A percentile compares a stretch with the other conserved stretches of the same genome.
These are phyloP conservation scores for Pythium sp. DNA, from an alignment of 352 stramenopile genomes.

Conservation along the genomic window DNA sequence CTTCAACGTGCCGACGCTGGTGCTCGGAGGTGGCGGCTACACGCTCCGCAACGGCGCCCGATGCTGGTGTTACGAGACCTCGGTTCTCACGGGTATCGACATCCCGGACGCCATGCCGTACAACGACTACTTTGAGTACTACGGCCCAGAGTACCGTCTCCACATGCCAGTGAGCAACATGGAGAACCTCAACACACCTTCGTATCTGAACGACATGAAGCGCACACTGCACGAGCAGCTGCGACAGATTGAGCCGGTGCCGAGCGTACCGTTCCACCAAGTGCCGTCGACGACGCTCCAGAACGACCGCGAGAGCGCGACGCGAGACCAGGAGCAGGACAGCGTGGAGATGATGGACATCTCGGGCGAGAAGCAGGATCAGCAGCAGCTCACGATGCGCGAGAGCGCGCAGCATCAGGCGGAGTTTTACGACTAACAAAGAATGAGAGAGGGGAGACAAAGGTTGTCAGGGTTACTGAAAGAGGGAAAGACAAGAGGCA, in stretches of 20 bases:
- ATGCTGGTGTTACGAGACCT: slow-evolving; percentile 94
- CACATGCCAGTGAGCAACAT: slow-evolving; percentile 96
- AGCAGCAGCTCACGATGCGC: slow-evolving; percentile 47
- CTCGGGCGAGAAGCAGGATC: slow-evolving; percentile 53
- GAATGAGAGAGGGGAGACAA: not conserved
- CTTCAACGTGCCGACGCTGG: slow-evolving; percentile 96
- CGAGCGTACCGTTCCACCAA: slow-evolving; percentile 94
- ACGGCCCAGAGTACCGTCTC: slow-evolving; percentile 96
- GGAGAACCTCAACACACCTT: slow-evolving; percentile 96
- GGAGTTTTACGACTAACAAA: slow-evolving; percentile 79
- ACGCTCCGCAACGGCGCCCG: slow-evolving; percentile 97
- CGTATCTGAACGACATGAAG: slow-evolving; percentile 90
- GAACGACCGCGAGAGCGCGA: slow-evolving; percentile 45
- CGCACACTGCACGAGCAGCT: slow-evolving; percentile 94
- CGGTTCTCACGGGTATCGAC: slow-evolving; percentile 91
- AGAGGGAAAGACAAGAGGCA: not conserved
- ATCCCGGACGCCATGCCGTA: slow-evolving; percentile 96
- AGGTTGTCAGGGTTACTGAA: not conserved
- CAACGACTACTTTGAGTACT: slow-evolving; percentile 99
- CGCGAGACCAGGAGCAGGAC: slow-evolving; percentile 58
- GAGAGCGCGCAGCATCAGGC: slow-evolving; percentile 54
- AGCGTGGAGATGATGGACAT: slow-evolving; percentile 67
- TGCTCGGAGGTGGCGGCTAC: slow-evolving; percentile 97
- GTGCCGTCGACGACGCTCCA: slow-evolving; percentile 53
- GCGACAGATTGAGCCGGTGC: slow-evolving; percentile 93